Base-by-base conservation (phyloP, 2,329 filamentous ascomycete genomes). In the Chaetomium olivaceum region DNA sequence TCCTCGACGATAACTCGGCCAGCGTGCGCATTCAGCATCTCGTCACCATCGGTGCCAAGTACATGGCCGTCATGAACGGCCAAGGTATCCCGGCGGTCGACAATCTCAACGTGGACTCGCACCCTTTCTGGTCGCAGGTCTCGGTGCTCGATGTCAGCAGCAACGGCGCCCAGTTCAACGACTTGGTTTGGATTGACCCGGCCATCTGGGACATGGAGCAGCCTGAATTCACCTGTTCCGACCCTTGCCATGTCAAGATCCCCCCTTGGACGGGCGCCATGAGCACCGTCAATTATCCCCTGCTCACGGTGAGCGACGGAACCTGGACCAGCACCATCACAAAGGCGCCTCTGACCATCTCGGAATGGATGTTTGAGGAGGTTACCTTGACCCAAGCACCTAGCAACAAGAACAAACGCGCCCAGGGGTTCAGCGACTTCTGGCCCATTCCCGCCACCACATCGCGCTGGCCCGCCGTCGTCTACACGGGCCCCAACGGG, bases 271-370 rank as follows among this genome's bases (percentile, higher is more conserved):
- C 68, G 0, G 58, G 69, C 1, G 71, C 73, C 3, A 77, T 73
- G 33, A 21, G 16, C 9, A n/a, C 25, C 16, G 68, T 77, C 50
- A 68, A 76, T 62, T 76, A 73, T 63, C 75, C 76, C 1, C 57
- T 73, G 9, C 65, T 77, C 8, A 77, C 76, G 2, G 71, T 76
- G 48, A 76, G 69, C 68, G 3, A 65, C 7, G 75, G 67, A 5
- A 66, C 71, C 11, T 77, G 75, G 75, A 74, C 73, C 5, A 76
- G 63, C 51, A 74, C 70, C 14, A 73, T 77, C 31, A 77, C 58
- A n/a, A n/a, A n/a, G n/a, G n/a, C n/a, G n/a, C n/a, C n/a, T n/a
- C n/a, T n/a, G n/a, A n/a, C n/a, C n/a, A n/a, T n/a, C n/a, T n/a
- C n/a, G n/a, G n/a, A n/a, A n/a, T n/a, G n/a, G n/a, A n/a, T n/a